Base-by-base conservation (phyloP, 768 basidiomycete species). In the Paxillus involutus region DNA sequence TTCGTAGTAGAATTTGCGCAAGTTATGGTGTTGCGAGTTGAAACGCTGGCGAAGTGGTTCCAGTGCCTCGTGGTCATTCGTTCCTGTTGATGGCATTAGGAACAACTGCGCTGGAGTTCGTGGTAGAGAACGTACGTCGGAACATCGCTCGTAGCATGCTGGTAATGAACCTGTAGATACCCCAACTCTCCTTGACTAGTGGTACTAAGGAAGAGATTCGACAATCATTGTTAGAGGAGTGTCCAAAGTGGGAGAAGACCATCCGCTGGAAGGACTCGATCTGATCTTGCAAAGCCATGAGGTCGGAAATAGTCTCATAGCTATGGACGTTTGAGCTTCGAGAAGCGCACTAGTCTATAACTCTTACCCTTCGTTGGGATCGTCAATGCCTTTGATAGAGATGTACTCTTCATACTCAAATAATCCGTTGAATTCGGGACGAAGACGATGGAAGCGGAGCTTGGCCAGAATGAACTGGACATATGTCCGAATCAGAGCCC, bases 371-470 rank as follows among this genome's bases (percentile, higher is more conserved):
- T 99, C 96, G 69, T 98, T 98, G 9, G 97, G 97, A 76, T 99
- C 94, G 67, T 98, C 94, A 57, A 98, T 97, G 21, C 93, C 94
- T 72, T 97, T 96, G 65, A 99, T 75, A 21, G 92, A 93, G 59
- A 99, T 85, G 68, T 99, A 99, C 72, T 99, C 97, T 67, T 98
- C 95, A 63, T 99, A 99, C 72, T 99, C 97, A 67, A 99, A 99
- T 6, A 99, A 75, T 24, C 97, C 97, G 71, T 98, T 98, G 76
- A 99, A 99, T 70, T 98, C 97, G 2, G 93, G 91, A 63, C 97
- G 86, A 40, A 96, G 78, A 26, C 93, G 89, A 71, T 98, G 97
- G 72, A 98, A 98, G 40, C 94, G 82, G 40, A 99, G 84, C 71
- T 99, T 99, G 16, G 94, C 89, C 48, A 98, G 77, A 51, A 98